These are phyloP conservation scores for Trametes cubensis DNA, from an alignment of 768 basidiomycete species.

Conservation along the genomic window DNA sequence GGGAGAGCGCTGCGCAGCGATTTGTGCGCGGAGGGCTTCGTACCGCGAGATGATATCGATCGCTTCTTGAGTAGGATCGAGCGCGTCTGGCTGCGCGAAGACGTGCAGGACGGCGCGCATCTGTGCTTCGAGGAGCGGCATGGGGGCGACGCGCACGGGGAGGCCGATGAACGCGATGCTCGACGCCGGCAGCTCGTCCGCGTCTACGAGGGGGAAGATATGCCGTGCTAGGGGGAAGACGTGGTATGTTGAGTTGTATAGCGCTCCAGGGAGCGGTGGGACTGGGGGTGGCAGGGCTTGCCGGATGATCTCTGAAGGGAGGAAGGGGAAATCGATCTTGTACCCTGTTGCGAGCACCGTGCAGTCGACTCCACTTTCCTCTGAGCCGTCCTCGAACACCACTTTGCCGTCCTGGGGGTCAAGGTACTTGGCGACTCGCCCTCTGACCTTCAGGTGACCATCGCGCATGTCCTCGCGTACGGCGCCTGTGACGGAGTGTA, in stretches of 20 bases:
- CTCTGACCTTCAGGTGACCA: slow-evolving; percentile 37
- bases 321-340: slow-evolving; percentile 64
- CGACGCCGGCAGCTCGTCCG: slow-evolving; percentile 44
- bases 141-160: slow-evolving; percentile 59
- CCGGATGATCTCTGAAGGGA: slow-evolving; percentile 43
- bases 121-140: slow-evolving; percentile 81
- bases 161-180: slow-evolving; percentile 72
- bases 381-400: slow-evolving; percentile 59
- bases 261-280: slow-evolving; percentile 50
- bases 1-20: slow-evolving; percentile 13
- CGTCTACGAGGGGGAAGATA: slow-evolving; percentile 59
- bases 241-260: slow-evolving; percentile 67
- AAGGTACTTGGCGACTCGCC: slow-evolving; percentile 42
- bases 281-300: slow-evolving; percentile 44
- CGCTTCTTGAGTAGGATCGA: slow-evolving; percentile 53
- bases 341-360: slow-evolving; percentile 82
- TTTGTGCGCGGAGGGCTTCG: slow-evolving; percentile 40
- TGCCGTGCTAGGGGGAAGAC: slow-evolving; percentile 74
- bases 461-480: slow-evolving; percentile 28
- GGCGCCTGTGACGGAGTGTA: slow-evolving; percentile 55
- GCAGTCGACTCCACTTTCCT: slow-evolving; percentile 57
- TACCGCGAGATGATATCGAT: slow-evolving; percentile 53
- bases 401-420: slow-evolving; percentile 49
- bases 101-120: slow-evolving; percentile 61
- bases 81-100: slow-evolving; percentile 51